A percentile compares a stretch with the other conserved stretches of the same genome.
Evolutionary conservation across 1,284 basidiomycete genomes (phyloP).

Genomic region (Serendipita sp.): DNA sequence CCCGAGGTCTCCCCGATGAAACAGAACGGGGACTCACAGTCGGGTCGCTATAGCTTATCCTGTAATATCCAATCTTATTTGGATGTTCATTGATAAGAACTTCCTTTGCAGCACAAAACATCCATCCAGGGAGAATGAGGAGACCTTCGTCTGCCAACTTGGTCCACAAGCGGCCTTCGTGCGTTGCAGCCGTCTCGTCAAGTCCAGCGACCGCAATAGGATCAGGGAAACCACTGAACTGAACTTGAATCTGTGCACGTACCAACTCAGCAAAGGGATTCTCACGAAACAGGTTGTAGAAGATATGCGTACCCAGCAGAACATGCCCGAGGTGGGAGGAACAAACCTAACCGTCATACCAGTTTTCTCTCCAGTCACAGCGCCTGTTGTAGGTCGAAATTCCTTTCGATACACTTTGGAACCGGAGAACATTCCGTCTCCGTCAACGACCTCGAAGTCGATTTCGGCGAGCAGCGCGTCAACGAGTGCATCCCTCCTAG

Average conservation of each 20-base stretch:
- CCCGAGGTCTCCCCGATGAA: neutral
- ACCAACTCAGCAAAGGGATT: neutral
- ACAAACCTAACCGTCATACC: constrained; percentile 40
- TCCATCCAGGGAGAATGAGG: constrained; percentile 42
- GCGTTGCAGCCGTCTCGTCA: constrained; percentile 26
- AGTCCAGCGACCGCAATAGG: constrained; percentile 21
- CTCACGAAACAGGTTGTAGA: neutral
- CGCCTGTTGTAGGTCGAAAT: constrained; percentile 13
- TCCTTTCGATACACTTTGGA: constrained; percentile 27
- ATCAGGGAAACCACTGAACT: constrained; percentile 45
- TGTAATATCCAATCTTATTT: constrained; percentile 37
- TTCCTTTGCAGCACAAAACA: constrained; percentile 35
- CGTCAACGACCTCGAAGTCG: constrained; percentile 22
- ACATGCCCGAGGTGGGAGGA: constrained; percentile 58
- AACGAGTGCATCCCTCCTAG: constrained; percentile 45
- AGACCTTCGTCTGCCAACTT: constrained; percentile 46
- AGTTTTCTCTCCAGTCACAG: constrained; percentile 27
- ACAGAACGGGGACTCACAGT: constrained; percentile 27
- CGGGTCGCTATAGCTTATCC: constrained; percentile 45
- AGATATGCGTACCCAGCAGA: constrained; percentile 38
- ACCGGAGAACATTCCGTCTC: constrained; percentile 26
- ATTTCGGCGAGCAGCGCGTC: constrained; percentile 39
- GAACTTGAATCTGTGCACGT: constrained; percentile 38
- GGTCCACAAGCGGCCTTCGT: constrained; percentile 43
- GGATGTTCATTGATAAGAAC: constrained; percentile 17